A percentile compares a stretch with the other conserved stretches of the same genome.
phyloP scores from a whole-genome alignment of 2,329 filamentous ascomycete species.

The Sarocladiaceae sp. region DNA sequence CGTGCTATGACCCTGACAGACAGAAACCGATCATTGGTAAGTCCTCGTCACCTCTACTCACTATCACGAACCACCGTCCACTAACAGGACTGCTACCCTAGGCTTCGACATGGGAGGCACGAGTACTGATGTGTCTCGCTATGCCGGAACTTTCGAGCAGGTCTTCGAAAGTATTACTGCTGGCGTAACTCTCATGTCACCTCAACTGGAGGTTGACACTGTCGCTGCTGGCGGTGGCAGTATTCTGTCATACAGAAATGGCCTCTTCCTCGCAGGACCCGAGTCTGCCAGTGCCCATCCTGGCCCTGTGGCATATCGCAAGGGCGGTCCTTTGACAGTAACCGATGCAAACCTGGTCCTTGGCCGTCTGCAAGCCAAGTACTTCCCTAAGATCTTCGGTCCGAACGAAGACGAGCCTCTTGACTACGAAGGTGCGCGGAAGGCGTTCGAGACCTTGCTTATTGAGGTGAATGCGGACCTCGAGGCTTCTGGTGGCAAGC shows the following conservation, averaged over 20 bases:
- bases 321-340: slow-evolving; percentile 82
- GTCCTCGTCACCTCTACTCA: too few relatives aligned
- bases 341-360: slow-evolving; percentile 88
- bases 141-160: slow-evolving; percentile 73
- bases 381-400: slow-evolving; percentile 94
- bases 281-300: slow-evolving; percentile 87
- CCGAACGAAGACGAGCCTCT: slow-evolving; percentile 79
- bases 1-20: slow-evolving; percentile 79
- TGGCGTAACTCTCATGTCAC: slow-evolving; percentile 88
- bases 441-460: slow-evolving; percentile 70
- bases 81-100: too few relatives aligned
- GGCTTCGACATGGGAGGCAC: slow-evolving; percentile 95
- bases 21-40: slow-evolving; percentile 84
- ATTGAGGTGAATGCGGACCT: slow-evolving; percentile 70
- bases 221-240: slow-evolving; percentile 59
- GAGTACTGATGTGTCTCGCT: slow-evolving; percentile 85
- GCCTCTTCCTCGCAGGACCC: slow-evolving; percentile 84
- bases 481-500: slow-evolving; percentile 2
- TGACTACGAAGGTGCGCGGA: slow-evolving; percentile 70
- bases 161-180: slow-evolving; percentile 93
- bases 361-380: slow-evolving; percentile 78
- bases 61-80: too few relatives aligned
- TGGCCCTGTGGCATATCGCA: slow-evolving; percentile 84
- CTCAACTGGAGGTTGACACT: slow-evolving; percentile 91
- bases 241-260: slow-evolving; percentile 48